Evolutionary conservation across 83 land plant species (phyloP), one percentile per base, ranked within the genome.

Genomic region (Picea mariana): DNA sequence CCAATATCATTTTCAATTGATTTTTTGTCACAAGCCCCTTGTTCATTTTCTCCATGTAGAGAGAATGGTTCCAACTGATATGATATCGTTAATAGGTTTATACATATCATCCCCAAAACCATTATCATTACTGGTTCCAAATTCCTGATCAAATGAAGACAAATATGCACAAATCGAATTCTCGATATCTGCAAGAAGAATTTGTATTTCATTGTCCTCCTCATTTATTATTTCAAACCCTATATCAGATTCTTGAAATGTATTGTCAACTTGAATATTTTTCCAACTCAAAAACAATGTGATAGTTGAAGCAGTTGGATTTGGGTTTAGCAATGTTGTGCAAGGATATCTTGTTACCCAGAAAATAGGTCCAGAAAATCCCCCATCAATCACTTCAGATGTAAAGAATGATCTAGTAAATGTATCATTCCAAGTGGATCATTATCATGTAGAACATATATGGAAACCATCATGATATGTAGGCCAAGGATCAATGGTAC

Each of bases 371-470:
- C 92, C 93, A 83, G 80, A 44, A 55, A 81, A 79, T 61, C 94
- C 96, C 80, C 94, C 93, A 85, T 95, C 98, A 27, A 67, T 62
- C 20, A 97, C 90, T 20, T 92, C 92, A 86, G 89, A 89, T 6
- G 84, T 86, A 79, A 94, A 97, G 65, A 95, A 77, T 31, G 96
- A 97, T 16, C 98, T 92, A 21, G 98, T 93, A 60, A 89, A 76
- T 76, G 84, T 88, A 81, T 93, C 98, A 27, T 97, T 95, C 94
- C 93, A 97, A 62, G 88, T 80, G 31, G 93, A 95, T 42, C 63
- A 86, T 81, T 82, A 97, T 34, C 96, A 92, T 11, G 89, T 77
- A 60, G 98, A 12, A 1, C 12, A 49, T 49, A 49, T 49, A 49
- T 49, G 55, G 55, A 49, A 9, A 49, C 2, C 1, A 9, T 49